Percentiles rank a stretch among this genome's conserved stretches.
Conservation (phyloP, 805 yeast genomes). For the Suhomyces tanzawaensis region DNA sequence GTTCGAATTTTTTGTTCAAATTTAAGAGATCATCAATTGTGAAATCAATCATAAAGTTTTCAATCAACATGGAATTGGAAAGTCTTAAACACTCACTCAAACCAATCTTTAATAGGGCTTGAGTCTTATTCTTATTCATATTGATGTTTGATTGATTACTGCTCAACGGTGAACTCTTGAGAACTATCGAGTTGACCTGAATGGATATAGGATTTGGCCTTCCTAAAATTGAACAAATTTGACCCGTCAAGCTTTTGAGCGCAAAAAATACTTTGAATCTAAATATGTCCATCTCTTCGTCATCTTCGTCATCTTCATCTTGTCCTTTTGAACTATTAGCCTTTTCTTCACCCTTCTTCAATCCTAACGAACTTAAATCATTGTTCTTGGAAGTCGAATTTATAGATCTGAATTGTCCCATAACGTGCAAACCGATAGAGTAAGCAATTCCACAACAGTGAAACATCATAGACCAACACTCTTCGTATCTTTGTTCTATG, state of each 20-base stretch:
- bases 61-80: conserved; percentile 50
- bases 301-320: conserved; percentile 30
- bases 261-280: conserved; percentile 51
- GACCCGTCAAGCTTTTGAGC: conserved; percentile 46
- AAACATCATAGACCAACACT: conserved; percentile 51
- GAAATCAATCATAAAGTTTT: conserved; percentile 48
- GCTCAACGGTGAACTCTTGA: conserved; percentile 17
- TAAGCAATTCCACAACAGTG: conserved; percentile 49
- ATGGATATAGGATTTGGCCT: conserved; percentile 54
- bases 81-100: conserved; percentile 48
- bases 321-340: conserved; percentile 11
- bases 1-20: conserved; percentile 41
- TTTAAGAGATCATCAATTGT: conserved; percentile 38
- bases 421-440: conserved; percentile 51
- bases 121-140: conserved; percentile 21
- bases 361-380: not conserved
- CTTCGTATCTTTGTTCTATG: conserved; percentile 48
- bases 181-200: conserved; percentile 31
- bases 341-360: conserved; percentile 1
- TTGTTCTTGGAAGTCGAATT: conserved; percentile 1
- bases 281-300: conserved; percentile 32
- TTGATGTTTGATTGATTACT: conserved; percentile 8
- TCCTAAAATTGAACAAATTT: conserved; percentile 50
- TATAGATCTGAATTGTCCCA: conserved; percentile 24
- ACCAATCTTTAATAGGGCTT: conserved; percentile 43